Evolutionary conservation across 2,329 filamentous ascomycete species (phyloP).

Genomic region (Cordyceps fumosorosea): DNA sequence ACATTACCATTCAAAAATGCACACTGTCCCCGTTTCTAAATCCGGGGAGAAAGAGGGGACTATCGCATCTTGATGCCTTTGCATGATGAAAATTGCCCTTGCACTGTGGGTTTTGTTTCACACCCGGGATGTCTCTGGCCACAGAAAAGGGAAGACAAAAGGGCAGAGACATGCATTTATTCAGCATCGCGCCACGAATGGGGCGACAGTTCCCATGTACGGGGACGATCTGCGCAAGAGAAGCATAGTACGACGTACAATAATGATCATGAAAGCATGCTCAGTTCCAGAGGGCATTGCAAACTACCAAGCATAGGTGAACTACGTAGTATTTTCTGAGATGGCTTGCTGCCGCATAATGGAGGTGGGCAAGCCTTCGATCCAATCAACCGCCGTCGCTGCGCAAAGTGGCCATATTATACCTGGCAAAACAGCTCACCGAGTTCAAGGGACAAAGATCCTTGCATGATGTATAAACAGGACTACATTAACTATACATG

Average conservation of each 20-base stretch:
- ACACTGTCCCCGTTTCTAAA: neutral
- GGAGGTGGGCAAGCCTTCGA: neutral
- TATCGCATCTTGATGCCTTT: neutral
- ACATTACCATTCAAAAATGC: neutral
- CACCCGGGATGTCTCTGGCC: neutral
- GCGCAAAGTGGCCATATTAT: conserved; percentile 2
- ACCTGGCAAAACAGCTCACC: conserved; percentile 6
- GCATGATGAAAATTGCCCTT: neutral
- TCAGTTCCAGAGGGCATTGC: neutral
- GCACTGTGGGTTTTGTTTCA: neutral
- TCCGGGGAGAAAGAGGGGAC: neutral
- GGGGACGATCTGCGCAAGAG: neutral
- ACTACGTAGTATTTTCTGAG: neutral
- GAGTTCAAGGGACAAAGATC: neutral
- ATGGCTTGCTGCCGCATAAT: neutral
- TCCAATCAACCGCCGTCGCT: neutral
- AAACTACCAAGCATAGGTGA: neutral
- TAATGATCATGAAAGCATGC: neutral
- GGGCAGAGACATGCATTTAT: neutral
- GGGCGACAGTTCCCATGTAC: neutral
- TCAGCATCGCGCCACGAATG: conserved; percentile 5
- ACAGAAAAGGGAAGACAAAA: neutral
- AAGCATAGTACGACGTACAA: neutral
- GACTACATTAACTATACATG: neutral
- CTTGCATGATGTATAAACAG: neutral